phyloP scores from a whole-genome alignment of 1,284 basidiomycete species.

The Sporisorium graminicola region DNA sequence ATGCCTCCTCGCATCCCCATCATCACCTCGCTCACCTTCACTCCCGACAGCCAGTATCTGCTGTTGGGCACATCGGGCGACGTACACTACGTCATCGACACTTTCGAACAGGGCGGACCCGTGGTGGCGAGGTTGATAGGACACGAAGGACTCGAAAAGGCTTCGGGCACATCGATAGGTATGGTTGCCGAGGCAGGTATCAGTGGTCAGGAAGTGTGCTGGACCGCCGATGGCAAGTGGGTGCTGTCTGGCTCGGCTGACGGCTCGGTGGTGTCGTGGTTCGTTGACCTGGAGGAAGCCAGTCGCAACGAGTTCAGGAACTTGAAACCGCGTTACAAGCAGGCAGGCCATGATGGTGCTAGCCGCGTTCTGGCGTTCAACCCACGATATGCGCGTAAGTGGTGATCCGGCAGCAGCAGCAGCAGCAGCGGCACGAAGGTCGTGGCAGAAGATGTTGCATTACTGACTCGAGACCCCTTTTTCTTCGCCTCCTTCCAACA shows the following conservation, averaged over 20 bases:
- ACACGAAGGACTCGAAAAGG: slow-evolving; percentile 59
- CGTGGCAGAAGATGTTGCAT: background rate
- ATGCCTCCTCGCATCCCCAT: slow-evolving; percentile 82
- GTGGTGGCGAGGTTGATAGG: slow-evolving; percentile 55
- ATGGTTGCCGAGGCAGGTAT: slow-evolving; percentile 64
- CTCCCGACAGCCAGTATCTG: slow-evolving; percentile 84
- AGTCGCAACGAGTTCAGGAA: slow-evolving; percentile 33
- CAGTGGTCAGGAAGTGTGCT: slow-evolving; percentile 64
- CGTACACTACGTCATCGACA: slow-evolving; percentile 82
- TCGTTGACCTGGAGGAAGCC: slow-evolving; percentile 46
- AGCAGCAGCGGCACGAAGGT: background rate
- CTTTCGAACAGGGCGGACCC: slow-evolving; percentile 37
- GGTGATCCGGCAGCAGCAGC: too few relatives aligned
- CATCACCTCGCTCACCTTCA: slow-evolving; percentile 91
- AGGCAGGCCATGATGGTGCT: slow-evolving; percentile 53
- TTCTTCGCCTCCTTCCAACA: slow-evolving; percentile 21
- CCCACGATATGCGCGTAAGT: slow-evolving; percentile 63
- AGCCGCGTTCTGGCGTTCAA: slow-evolving; percentile 63
- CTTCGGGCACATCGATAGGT: slow-evolving; percentile 38
- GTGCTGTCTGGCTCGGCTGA: slow-evolving; percentile 54
- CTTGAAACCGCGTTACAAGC: slow-evolving; percentile 32
- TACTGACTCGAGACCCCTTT: slow-evolving; percentile 1
- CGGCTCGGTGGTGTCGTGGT: slow-evolving; percentile 49
- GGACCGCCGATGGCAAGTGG: slow-evolving; percentile 65
- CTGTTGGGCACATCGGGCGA: slow-evolving; percentile 92